Evolutionary conservation across 805 yeast species (phyloP), one percentile per base, ranked within the genome.

Genomic region (Candida ascalaphidarum): DNA sequence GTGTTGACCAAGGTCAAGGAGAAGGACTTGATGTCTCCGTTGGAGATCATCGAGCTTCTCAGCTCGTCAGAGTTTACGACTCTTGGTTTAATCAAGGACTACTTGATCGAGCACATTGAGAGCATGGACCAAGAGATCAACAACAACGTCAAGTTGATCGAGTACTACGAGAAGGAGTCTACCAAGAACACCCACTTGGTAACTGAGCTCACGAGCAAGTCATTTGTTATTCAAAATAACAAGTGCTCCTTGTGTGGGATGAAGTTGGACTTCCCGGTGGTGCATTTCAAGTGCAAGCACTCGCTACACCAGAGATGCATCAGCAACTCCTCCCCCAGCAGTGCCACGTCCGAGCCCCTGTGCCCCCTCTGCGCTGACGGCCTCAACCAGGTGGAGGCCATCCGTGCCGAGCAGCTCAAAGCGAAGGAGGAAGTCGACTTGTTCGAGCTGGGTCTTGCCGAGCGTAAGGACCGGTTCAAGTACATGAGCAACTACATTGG

Each of bases 281-380:
- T 82, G 1, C 94, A 83, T 43, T 92, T 89, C 59, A 71, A 75
- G 37, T 92, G 98, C 57, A 67, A 68, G 17, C 98, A 92, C 45
- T 74, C 92, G 3, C 86, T 74, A 46, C 97, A 92, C 46, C 82
- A 80, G 40, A 62, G 80, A 24, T 92, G 98, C 47, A 53, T 85
- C 15, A 65, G 64, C 27, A 76, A 74, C 23, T 70, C 62, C 21
- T 6, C 18, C 14, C 10, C n/a, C 22, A 13, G 11, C 27, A 10
- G 23, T 13, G 25, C 23, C 11, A 20, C 18, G 1, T 29, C 25
- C 8, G 38, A 31, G 17, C 43, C 41, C 7, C 18, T 17, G 14
- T 89, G 97, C 48, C 95, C 96, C 0, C 61, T 67, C 22, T 89
- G 96, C 48, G 51, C 76, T 2, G 69, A 73, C n/a, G 83, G 81